phyloP scores from a whole-genome alignment of 495 filamentous ascomycete genomes.

The Penicillium salamii region DNA sequence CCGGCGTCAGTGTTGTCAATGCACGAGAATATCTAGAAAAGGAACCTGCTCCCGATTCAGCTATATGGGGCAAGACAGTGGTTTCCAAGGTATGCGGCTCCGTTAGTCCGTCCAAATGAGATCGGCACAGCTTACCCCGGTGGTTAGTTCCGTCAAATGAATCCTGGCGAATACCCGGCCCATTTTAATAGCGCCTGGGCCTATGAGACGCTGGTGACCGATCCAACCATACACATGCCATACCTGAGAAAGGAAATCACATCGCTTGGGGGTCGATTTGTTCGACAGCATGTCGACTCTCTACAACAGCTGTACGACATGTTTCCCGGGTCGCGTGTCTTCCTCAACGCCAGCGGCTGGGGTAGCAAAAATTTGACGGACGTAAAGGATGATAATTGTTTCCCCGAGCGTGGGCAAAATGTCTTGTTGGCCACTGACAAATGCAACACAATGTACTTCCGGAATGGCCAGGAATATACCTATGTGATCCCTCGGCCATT shows the following conservation, averaged over 20 bases:
- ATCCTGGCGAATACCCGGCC: conserved; percentile 33
- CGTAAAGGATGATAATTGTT: conserved; percentile 38
- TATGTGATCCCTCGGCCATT: conserved; percentile 49
- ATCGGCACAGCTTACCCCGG: not conserved
- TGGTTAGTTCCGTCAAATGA: conserved; percentile 36
- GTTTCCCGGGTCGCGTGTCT: conserved; percentile 38
- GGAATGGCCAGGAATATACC: conserved; percentile 47
- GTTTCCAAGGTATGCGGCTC: conserved; percentile 31
- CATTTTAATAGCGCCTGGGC: conserved; percentile 38
- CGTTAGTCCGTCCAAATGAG: not conserved
- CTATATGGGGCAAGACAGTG: conserved; percentile 39
- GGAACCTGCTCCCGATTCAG: conserved; percentile 31
- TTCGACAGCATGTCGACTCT: conserved; percentile 37
- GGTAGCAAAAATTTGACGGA: conserved; percentile 38
- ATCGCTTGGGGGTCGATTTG: conserved; percentile 34
- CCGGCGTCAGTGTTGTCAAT: conserved; percentile 39
- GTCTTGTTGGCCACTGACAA: conserved; percentile 35
- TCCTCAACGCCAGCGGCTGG: conserved; percentile 45
- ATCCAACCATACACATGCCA: conserved; percentile 43
- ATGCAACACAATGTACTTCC: conserved; percentile 37
- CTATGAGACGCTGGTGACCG: conserved; percentile 41
- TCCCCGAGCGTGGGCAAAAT: conserved; percentile 44
- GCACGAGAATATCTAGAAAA: conserved; percentile 39
- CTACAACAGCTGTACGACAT: conserved; percentile 36
- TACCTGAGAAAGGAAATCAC: conserved; percentile 32